Evolutionary conservation across 2,329 filamentous ascomycete species (phyloP).

Genomic region (Colletotrichum australisinense): DNA sequence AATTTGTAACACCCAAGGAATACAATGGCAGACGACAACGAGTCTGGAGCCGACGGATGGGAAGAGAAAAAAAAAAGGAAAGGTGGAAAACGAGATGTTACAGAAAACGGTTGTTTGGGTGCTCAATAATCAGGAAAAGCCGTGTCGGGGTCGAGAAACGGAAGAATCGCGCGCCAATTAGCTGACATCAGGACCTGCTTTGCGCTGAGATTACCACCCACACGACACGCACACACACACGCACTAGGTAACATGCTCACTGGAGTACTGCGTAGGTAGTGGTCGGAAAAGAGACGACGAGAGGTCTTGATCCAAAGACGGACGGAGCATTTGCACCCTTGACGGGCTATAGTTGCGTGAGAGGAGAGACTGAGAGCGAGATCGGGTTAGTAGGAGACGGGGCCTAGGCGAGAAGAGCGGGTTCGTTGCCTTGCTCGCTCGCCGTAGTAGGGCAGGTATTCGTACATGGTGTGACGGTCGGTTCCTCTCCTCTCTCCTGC

Average conservation of each 20-base stretch:
- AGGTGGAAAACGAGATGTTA: conserved; percentile 31
- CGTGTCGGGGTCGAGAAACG: conserved; percentile 17
- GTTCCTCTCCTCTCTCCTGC: not conserved
- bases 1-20: conserved; percentile 14
- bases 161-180: conserved; percentile 31
- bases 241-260: conserved; percentile 20
- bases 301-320: not conserved
- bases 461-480: conserved; percentile 12
- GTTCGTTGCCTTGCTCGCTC: not conserved
- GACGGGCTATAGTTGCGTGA: not conserved
- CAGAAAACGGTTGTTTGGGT: conserved; percentile 28
- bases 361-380: not conserved
- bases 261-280: not conserved
- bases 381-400: not conserved
- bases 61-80: conserved; percentile 19
- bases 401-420: not conserved
- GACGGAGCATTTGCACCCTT: not conserved
- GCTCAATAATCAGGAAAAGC: conserved; percentile 25
- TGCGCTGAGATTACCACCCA: conserved; percentile 33
- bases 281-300: not conserved
- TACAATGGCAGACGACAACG: not conserved
- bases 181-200: conserved; percentile 34
- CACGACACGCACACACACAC: conserved; percentile 23
- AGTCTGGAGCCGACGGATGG: conserved; percentile 1
- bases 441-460: not conserved